Evolutionary conservation across 2,329 filamentous ascomycete genomes (phyloP), one percentile per base, ranked within the genome.

Genomic region (Fusarium siculi): DNA sequence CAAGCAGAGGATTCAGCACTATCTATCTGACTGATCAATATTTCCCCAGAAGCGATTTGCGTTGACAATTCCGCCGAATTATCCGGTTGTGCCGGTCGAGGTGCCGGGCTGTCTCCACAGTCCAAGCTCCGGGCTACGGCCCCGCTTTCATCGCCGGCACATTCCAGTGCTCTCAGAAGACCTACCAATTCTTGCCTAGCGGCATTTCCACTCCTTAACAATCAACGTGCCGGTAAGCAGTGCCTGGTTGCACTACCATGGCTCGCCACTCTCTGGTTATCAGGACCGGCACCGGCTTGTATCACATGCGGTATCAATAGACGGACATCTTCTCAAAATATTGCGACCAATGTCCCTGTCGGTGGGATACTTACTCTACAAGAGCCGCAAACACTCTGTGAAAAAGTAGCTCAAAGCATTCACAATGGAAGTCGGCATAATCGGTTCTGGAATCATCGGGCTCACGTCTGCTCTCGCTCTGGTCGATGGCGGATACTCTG

Each of bases 1-100:
- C 6, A 39, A n/a, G 7, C 12, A n/a, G 21, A 3, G 7, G 39
- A 7, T 0, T n/a, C 14, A 4, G 9, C 0, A n/a, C 16, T 23
- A 16, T 42, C 15, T 6, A 23, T 30, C 30, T 30, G 30, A 3
- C 5, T 7, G 40, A 42, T 16, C 0, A 7, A 3, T 10, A 6
- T 23, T 16, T 42, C 9, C 3, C 6, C 11, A 15, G 40, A 15
- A 10, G 21, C 21, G 21, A 16, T 16, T n/a, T 6, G 8, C 40
- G 2, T 11, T 42, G 14, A 23, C 1, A 23, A 10, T 16, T 4
- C 40, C 21, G n/a, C 6, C 5, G 8, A 1, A 16, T 9, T 15
- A 9, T 16, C n/a, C 40, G 15, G 21, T 15, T 10, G n/a, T 42
- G n/a, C 40, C 40, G n/a, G 40, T 42, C 40, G 5, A 42, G 9